These are phyloP conservation scores for Achaetomium macrosporum DNA, from an alignment of 2,329 filamentous ascomycete genomes.

Conservation along the genomic window DNA sequence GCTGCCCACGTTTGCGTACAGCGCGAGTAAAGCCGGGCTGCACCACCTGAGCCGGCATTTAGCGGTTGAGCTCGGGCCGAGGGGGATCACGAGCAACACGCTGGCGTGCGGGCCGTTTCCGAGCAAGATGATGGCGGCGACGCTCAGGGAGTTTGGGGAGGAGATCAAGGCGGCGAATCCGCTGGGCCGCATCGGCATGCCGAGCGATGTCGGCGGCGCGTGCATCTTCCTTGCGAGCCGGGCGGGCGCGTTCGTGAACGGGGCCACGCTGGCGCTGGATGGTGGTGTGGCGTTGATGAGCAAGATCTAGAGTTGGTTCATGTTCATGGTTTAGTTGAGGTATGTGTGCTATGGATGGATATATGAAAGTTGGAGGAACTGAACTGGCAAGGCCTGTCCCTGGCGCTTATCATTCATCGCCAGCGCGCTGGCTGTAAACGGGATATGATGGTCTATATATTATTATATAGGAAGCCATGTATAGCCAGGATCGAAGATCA, in stretches of 20 bases:
- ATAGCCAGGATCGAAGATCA: too few relatives aligned
- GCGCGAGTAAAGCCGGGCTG: conserved; percentile 56
- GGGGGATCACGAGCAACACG: conserved; percentile 59
- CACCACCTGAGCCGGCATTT: conserved; percentile 58
- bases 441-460: too few relatives aligned
- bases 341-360: neutral
- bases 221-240: conserved; percentile 64
- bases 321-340: neutral
- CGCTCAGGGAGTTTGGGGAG: conserved; percentile 50
- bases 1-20: conserved; percentile 56
- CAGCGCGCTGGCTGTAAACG: too few relatives aligned
- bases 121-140: conserved; percentile 62
- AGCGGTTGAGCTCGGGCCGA: conserved; percentile 53
- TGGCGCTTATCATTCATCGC: too few relatives aligned
- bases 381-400: too few relatives aligned
- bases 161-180: conserved; percentile 55
- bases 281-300: conserved; percentile 45
- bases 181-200: conserved; percentile 59
- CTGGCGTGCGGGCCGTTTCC: conserved; percentile 67
- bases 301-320: conserved; percentile 35
- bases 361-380: too few relatives aligned
- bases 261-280: conserved; percentile 58
- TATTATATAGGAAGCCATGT: too few relatives aligned
- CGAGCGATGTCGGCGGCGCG: conserved; percentile 64
- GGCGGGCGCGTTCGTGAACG: conserved; percentile 62